Evolutionary conservation across 768 basidiomycete genomes (phyloP), one percentile per base, ranked within the genome.

Genomic region (Pulveroboletus ravenelii): DNA sequence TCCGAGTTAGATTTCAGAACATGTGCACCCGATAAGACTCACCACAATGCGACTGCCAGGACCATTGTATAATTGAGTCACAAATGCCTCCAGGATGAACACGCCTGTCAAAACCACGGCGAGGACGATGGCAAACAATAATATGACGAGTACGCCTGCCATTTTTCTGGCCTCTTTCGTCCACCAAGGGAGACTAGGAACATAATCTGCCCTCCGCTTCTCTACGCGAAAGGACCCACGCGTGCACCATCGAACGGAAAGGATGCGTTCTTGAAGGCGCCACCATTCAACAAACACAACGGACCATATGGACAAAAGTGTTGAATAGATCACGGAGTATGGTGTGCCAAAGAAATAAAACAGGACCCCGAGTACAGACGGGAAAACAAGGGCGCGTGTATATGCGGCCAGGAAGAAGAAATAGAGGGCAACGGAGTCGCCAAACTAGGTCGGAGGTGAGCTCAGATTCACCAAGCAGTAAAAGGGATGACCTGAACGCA

Each of bases 241-340:
- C 0, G 87, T 89, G 5, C 88, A 87, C 76, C 90, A 94, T 29
- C 82, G 77, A 41, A 93, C 78, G 2, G 90, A 82, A n/a, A 95
- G 72, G 36, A 85, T 81, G 15, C 87, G 81, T 68, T 98, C 90
- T 51, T 81, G 81, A 34, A 96, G 78, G 27, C 88, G 79, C 95
- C 95, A 99, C 74, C 84, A 86, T 66, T 97, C 93, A 53, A 94
- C 87, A 60, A 94, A 95, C 17, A 78, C 67, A 41, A 92, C 75
- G 0, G 87, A 85, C 89, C 94, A 99, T 3, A 93, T 48, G n/a
- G 83, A 79, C 41, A 95, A 71, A 18, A 89, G 69, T 47, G 78
- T 69, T 0, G 91, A 91, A 65, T 93, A 97, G 5, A 80, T 41
- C 10, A 87, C 78, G 9, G 86, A 85, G 68, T 93, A 97, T 0